A percentile compares a stretch with the other conserved stretches of the same genome.
Conservation (phyloP, 2,329 filamentous ascomycete species). For the Acarospora socialis region DNA sequence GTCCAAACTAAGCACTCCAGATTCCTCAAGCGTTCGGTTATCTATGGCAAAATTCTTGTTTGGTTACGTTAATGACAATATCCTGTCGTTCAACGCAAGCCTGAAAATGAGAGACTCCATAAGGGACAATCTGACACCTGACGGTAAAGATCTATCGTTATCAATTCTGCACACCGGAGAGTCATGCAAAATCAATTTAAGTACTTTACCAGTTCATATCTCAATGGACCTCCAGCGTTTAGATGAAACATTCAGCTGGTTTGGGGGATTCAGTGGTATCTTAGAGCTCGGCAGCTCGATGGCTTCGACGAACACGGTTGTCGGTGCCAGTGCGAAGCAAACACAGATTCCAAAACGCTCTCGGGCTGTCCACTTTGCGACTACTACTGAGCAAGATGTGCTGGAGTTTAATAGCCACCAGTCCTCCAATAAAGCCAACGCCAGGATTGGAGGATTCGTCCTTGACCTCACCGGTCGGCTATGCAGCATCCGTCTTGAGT, state of each 20-base stretch:
- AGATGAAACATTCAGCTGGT: constrained; percentile 76
- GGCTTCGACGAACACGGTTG: constrained; percentile 50
- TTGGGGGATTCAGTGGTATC: constrained; percentile 83
- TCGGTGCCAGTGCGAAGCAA: constrained; percentile 21
- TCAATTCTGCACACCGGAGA: constrained; percentile 21
- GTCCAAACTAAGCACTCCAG: too few species aligned
- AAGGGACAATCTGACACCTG: constrained; percentile 25
- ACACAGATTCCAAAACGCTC: constrained; percentile 21
- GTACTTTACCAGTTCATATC: constrained; percentile 63
- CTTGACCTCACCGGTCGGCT: constrained; percentile 64
- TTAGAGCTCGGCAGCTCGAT: constrained; percentile 79
- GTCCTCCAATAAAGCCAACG: constrained; percentile 49
- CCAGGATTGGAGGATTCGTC: constrained; percentile 62
- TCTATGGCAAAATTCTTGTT: constrained; percentile 30
- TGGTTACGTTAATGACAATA: constrained; percentile 33
- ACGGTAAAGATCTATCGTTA: constrained; percentile 26
- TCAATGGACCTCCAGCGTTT: constrained; percentile 64
- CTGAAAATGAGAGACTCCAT: constrained; percentile 33
- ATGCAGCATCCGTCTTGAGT: constrained; percentile 59
- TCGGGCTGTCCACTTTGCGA: constrained; percentile 45
- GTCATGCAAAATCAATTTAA: constrained; percentile 40
- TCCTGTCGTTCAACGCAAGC: constrained; percentile 38
- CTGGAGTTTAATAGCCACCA: background rate
- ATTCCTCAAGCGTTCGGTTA: constrained; percentile 7
- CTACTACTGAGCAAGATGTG: constrained; percentile 19